phyloP scores from a whole-genome alignment of 495 filamentous ascomycete genomes.

The Penicillium verhagenii region DNA sequence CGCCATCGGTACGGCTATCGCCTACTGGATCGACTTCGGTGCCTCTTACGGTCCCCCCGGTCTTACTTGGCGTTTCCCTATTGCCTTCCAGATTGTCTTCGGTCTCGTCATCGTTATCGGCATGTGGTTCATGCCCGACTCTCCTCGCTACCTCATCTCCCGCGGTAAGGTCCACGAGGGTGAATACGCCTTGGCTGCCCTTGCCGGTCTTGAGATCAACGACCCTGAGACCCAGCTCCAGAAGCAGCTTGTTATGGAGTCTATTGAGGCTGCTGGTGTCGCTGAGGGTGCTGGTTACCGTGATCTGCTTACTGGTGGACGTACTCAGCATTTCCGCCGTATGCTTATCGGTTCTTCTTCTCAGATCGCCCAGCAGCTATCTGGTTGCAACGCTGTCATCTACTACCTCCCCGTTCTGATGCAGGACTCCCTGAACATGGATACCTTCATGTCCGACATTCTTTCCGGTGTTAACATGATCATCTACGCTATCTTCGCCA shows the following conservation, averaged over 20 bases:
- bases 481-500: conserved; percentile 75
- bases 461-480: conserved; percentile 84
- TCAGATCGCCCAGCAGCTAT: conserved; percentile 81
- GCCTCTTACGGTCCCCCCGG: conserved; percentile 63
- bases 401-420: conserved; percentile 84
- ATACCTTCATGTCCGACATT: conserved; percentile 64
- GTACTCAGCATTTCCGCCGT: conserved; percentile 46
- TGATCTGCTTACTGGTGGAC: conserved; percentile 43
- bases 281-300: conserved; percentile 35
- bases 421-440: conserved; percentile 59
- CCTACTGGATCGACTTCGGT: conserved; percentile 86
- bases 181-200: conserved; percentile 65
- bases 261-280: conserved; percentile 59
- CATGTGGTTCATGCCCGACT: conserved; percentile 71
- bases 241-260: conserved; percentile 70
- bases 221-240: conserved; percentile 57
- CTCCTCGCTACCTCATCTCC: conserved; percentile 71
- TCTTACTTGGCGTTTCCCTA: conserved; percentile 77
- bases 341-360: conserved; percentile 56
- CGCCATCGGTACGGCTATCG: conserved; percentile 71
- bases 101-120: conserved; percentile 62
- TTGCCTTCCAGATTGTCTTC: conserved; percentile 78
- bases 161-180: conserved; percentile 68
- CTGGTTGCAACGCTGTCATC: conserved; percentile 77
- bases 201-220: conserved; percentile 58